These are phyloP conservation scores for Adiantum capillusveneris DNA, from an alignment of 75 land plant genomes.

Conservation along the genomic window DNA sequence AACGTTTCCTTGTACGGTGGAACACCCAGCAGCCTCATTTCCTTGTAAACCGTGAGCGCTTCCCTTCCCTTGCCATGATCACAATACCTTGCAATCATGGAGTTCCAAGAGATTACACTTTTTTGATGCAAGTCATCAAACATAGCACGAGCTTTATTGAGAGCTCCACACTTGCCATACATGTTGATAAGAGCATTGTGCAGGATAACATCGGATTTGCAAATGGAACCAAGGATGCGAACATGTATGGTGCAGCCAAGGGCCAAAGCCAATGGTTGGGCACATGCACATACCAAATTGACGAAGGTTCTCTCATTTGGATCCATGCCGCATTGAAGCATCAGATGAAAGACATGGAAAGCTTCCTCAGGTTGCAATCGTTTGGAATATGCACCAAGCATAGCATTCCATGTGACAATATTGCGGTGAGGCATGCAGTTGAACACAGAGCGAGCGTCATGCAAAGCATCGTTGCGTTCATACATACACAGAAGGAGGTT, in stretches of 20 bases:
- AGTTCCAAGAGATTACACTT: slow-evolving; percentile 74
- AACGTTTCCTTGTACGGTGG: slow-evolving; percentile 56
- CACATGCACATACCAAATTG: slow-evolving; percentile 30
- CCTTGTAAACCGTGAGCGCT: too few species aligned
- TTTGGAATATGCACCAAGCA: slow-evolving; percentile 38
- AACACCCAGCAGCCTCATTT: not conserved
- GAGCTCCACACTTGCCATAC: slow-evolving; percentile 54
- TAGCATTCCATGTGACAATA: slow-evolving; percentile 17
- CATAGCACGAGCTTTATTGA: slow-evolving; percentile 40
- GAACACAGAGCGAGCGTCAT: slow-evolving; percentile 8
- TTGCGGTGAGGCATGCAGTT: not conserved
- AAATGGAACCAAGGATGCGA: slow-evolving; percentile 24
- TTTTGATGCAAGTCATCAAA: slow-evolving; percentile 56
- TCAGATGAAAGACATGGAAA: slow-evolving; percentile 25
- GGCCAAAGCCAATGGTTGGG: slow-evolving; percentile 7
- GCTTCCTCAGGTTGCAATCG: slow-evolving; percentile 40
- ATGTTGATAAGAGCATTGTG: slow-evolving; percentile 53
- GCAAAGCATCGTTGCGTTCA: too few species aligned
- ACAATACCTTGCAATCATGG: slow-evolving; percentile 69
- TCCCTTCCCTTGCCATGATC: slow-evolving; percentile 21
- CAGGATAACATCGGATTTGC: slow-evolving; percentile 39
- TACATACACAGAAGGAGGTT: too few species aligned
- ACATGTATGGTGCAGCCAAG: slow-evolving; percentile 35
- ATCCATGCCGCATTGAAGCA: slow-evolving; percentile 25
- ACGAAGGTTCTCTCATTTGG: slow-evolving; percentile 20